Evolutionary conservation across 305 asterid species (phyloP).

Genomic region (Lippia alba): DNA sequence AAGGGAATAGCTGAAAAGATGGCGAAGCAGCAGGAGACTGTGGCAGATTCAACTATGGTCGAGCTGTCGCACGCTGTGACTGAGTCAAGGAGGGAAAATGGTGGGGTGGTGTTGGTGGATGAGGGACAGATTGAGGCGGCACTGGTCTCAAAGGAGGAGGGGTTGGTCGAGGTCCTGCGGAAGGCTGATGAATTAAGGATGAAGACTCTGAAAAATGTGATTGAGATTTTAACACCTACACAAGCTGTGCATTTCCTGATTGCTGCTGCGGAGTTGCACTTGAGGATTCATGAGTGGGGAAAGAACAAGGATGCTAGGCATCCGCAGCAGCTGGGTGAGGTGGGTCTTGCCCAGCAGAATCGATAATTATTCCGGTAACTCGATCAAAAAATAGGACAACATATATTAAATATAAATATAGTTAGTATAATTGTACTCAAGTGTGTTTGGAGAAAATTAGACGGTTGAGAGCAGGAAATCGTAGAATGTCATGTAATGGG

Average conservation of each 20-base stretch:
- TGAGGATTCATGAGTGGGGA: conserved; percentile 71
- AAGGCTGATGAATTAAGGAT: conserved; percentile 56
- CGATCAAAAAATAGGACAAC: neutral
- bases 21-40: conserved; percentile 53
- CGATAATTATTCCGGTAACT: too few species aligned
- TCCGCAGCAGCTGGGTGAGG: conserved; percentile 14
- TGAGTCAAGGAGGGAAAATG: conserved; percentile 37
- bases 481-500: neutral
- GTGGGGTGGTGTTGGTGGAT: conserved; percentile 1
- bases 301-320: conserved; percentile 41
- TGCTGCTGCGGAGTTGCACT: conserved; percentile 65
- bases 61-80: conserved; percentile 43
- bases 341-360: neutral
- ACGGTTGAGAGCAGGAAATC: neutral
- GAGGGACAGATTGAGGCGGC: conserved; percentile 21
- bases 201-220: conserved; percentile 42
- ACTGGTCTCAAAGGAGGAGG: conserved; percentile 44
- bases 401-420: neutral
- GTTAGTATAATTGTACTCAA: neutral
- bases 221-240: conserved; percentile 36
- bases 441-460: neutral
- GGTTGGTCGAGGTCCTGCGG: conserved; percentile 32
- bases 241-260: conserved; percentile 61
- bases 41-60: conserved; percentile 49
- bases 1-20: conserved; percentile 44